Conservation (phyloP, 495 filamentous ascomycete species). For the Chaetomium tenue region DNA sequence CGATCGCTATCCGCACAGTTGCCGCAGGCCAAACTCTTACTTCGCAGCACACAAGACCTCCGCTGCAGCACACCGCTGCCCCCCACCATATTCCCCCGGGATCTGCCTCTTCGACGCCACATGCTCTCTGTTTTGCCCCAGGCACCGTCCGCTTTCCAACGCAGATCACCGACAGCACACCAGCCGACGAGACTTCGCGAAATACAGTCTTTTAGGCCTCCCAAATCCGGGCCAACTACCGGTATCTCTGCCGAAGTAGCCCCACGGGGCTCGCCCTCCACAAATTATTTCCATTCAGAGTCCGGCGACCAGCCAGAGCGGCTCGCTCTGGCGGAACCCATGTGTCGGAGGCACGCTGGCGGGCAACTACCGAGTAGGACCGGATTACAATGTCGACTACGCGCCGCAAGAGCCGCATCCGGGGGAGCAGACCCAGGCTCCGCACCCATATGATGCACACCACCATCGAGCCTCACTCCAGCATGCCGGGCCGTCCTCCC, state of each 20-base stretch:
- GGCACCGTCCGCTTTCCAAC: slow-evolving; percentile 26
- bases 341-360: slow-evolving; percentile 67
- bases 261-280: slow-evolving; percentile 47
- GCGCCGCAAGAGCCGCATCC: slow-evolving; percentile 58
- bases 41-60: slow-evolving; percentile 7
- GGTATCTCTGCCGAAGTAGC: slow-evolving; percentile 34
- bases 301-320: slow-evolving; percentile 66
- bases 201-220: slow-evolving; percentile 16
- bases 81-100: slow-evolving; percentile 28
- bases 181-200: slow-evolving; percentile 15
- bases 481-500: slow-evolving; percentile 45
- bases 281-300: slow-evolving; percentile 55
- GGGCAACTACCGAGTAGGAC: slow-evolving; percentile 59
- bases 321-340: slow-evolving; percentile 70
- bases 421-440: slow-evolving; percentile 52
- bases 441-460: slow-evolving; percentile 54
- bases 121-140: slow-evolving; percentile 39
- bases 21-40: slow-evolving; percentile 31
- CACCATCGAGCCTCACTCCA: slow-evolving; percentile 50
- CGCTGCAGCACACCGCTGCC: slow-evolving; percentile 23
- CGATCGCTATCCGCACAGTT: slow-evolving; percentile 34
- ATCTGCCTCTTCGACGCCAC: slow-evolving; percentile 33
- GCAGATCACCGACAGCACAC: slow-evolving; percentile 11
- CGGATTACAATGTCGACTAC: slow-evolving; percentile 64
- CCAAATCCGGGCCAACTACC: not conserved